Conservation (phyloP, 805 yeast species). For the Metschnikowia noctiluminum region DNA sequence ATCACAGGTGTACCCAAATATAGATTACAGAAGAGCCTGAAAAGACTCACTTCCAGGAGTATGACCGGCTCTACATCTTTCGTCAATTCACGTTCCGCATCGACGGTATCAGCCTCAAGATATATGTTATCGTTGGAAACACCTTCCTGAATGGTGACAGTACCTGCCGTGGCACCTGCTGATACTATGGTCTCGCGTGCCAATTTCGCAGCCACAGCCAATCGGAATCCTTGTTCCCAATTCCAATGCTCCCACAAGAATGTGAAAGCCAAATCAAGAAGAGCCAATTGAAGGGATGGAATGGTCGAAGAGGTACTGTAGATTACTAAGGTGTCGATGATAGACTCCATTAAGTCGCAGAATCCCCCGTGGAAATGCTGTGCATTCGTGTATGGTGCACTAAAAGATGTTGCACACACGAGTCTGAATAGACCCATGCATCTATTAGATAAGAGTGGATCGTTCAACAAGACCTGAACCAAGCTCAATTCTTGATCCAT, state of each 20-base stretch:
- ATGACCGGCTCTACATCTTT: constrained; percentile 4
- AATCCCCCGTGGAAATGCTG: constrained; percentile 12
- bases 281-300: constrained; percentile 11
- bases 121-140: neutral
- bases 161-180: constrained; percentile 9
- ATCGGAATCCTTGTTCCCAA: constrained; percentile 6
- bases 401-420: constrained; percentile 7
- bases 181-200: constrained; percentile 6
- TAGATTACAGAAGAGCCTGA: constrained; percentile 17
- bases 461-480: constrained; percentile 1
- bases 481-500: constrained; percentile 7
- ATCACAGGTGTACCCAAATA: constrained; percentile 14
- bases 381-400: constrained; percentile 8
- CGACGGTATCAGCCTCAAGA: neutral
- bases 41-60: constrained; percentile 6
- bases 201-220: constrained; percentile 5
- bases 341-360: constrained; percentile 9
- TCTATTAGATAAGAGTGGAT: constrained; percentile 3
- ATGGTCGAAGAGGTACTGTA: constrained; percentile 2
- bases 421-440: constrained; percentile 13
- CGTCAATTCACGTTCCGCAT: neutral
- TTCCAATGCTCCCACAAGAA: constrained; percentile 19
- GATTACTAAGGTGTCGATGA: constrained; percentile 10
- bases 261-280: constrained; percentile 12
- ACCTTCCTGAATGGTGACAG: constrained; percentile 8